Evolutionary conservation across 176 grass and related monocot species (phyloP), one percentile per base, ranked within the genome.

Genomic region (Tillandsia fasciculata): DNA sequence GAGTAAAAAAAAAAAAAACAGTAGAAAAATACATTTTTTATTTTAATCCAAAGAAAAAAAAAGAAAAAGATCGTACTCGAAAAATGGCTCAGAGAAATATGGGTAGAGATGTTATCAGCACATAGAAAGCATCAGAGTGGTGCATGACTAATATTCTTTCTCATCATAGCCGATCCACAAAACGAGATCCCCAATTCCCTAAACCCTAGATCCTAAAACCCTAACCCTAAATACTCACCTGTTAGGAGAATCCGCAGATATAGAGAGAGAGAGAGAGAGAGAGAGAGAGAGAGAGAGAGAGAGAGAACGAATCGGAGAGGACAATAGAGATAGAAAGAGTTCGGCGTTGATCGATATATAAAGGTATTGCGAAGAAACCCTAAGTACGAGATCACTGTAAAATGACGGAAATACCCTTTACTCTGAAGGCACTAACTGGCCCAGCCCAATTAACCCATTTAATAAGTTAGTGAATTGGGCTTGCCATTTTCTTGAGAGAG

Each of bases 71-170:
- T 8, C 8, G 11, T 5, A 42, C 7, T 42, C 33, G 33, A 7
- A 22, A 14, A 18, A 14, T 18, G 56, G 56, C 56, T 61, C 56
- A 61, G 56, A 61, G 56, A 61, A 61, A 61, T n/a, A 9, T 61
- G 56, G 56, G 56, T 61, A 61, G 56, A 61, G 22, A 20, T 61
- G 56, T 7, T 61, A 17, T 61, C 56, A 61, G 56, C 56, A 61
- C 56, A 61, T 15, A 61, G 15, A 9, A 61, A 61, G 9, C 56
- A 61, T 61, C 56, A 61, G 56, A 61, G 56, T 61, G 56, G 56
- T 61, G 56, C 56, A 61, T 61, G 56, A 61, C 56, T 18, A n/a
- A 42, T 42, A 42, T 42, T 3, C 15, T 22, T 59, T 61, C 56
- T 61, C 56, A 61, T 61, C 56, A 61, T 20, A 61, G 56, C 56